A percentile compares a stretch with the other conserved stretches of the same genome.
Conservation (phyloP, 257 asterid species). For the Voacanga thouarsii region DNA sequence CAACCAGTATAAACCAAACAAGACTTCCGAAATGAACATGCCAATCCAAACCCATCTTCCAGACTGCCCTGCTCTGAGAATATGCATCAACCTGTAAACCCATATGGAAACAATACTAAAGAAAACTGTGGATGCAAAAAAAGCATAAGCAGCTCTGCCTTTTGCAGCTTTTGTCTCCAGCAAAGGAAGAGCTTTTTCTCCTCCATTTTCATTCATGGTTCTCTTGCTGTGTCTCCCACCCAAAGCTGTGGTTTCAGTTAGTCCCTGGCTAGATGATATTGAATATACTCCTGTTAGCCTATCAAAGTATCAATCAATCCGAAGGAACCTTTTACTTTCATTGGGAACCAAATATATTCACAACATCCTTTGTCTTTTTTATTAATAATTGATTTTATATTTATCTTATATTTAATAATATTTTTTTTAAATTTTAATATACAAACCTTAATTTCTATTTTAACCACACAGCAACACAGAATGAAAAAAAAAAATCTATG, state of each 20-base stretch:
- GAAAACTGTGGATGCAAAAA: constrained; percentile 32
- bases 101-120: constrained; percentile 33
- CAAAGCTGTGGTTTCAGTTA: background rate
- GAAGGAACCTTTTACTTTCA: too few species aligned
- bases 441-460: too few species aligned
- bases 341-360: too few species aligned
- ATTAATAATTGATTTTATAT: too few species aligned
- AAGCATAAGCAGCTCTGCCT: constrained; percentile 29
- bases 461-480: too few species aligned
- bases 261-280: too few species aligned
- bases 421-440: too few species aligned
- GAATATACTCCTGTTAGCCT: too few species aligned
- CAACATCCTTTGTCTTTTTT: too few species aligned
- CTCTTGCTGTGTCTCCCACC: background rate
- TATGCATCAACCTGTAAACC: constrained; percentile 40
- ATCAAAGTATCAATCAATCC: too few species aligned
- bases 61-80: constrained; percentile 33
- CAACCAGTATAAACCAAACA: constrained; percentile 66
- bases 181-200: constrained; percentile 22
- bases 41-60: constrained; percentile 56
- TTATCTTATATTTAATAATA: too few species aligned
- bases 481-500: too few species aligned
- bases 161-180: constrained; percentile 50
- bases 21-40: constrained; percentile 45
- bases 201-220: constrained; percentile 11